These are phyloP conservation scores for Sugiyamaella americana DNA, from an alignment of 805 yeast genomes.

Conservation along the genomic window DNA sequence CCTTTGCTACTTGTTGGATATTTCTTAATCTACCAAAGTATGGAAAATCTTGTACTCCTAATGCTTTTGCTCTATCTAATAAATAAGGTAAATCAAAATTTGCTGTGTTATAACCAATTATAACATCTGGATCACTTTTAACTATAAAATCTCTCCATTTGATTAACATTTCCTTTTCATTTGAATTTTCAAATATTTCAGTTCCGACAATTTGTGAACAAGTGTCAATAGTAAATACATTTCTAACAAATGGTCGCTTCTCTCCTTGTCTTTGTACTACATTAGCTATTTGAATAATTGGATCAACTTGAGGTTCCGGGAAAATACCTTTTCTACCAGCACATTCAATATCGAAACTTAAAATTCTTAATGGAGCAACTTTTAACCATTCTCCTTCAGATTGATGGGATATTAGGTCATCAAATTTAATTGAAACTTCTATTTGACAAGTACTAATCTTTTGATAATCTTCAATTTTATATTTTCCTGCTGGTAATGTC, in stretches of 20 bases:
- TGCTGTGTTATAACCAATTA: conserved; percentile 91
- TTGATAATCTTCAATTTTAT: conserved; percentile 39
- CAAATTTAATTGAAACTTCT: conserved; percentile 67
- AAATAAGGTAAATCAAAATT: conserved; percentile 95
- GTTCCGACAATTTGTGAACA: conserved; percentile 94
- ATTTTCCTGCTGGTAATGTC: conserved; percentile 72
- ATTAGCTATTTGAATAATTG: conserved; percentile 95
- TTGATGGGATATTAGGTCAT: conserved; percentile 67
- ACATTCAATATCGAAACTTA: conserved; percentile 97
- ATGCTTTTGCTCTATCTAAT: conserved; percentile 75
- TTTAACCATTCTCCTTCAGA: conserved; percentile 92
- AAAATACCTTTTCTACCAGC: conserved; percentile 96
- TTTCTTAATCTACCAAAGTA: conserved; percentile 72
- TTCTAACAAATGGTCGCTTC: conserved; percentile 76
- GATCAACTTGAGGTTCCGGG: conserved; percentile 90
- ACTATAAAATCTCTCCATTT: conserved; percentile 84
- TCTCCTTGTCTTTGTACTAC: conserved; percentile 84
- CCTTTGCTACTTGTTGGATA: conserved; percentile 71
- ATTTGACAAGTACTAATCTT: conserved; percentile 75
- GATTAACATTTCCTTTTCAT: conserved; percentile 75
- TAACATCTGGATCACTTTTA: conserved; percentile 87
- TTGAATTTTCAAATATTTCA: conserved; percentile 67
- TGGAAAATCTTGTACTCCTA: conserved; percentile 64
- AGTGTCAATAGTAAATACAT: conserved; percentile 86
- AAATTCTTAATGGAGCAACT: conserved; percentile 86